Evolutionary conservation across 1,284 basidiomycete genomes (phyloP).

Genomic region (Apiotrichum sp.): DNA sequence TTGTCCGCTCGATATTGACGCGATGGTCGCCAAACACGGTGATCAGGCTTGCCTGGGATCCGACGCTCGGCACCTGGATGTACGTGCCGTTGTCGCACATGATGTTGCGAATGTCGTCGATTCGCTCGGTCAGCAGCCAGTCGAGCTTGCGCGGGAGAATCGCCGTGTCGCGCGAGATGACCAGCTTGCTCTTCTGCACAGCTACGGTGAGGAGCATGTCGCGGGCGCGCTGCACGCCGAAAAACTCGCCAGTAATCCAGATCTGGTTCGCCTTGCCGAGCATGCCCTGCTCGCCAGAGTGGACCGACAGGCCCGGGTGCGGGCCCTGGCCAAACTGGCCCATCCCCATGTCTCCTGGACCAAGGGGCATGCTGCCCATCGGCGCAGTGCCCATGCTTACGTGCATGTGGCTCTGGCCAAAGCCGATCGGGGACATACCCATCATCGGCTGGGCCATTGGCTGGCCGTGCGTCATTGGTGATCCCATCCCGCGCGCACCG

Average conservation of each 20-base stretch:
- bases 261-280: slow-evolving; percentile 59
- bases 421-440: slow-evolving; percentile 20
- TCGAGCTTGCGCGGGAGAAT: slow-evolving; percentile 94
- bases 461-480: slow-evolving; percentile 22
- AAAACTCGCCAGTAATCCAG: slow-evolving; percentile 97
- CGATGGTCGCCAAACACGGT: slow-evolving; percentile 91
- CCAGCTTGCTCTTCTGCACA: slow-evolving; percentile 80
- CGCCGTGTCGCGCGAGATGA: slow-evolving; percentile 87
- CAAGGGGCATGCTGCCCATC: slow-evolving; percentile 25
- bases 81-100: slow-evolving; percentile 97
- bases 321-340: slow-evolving; percentile 31
- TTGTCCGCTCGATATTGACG: slow-evolving; percentile 91
- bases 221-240: slow-evolving; percentile 86
- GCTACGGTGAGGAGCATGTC: slow-evolving; percentile 92
- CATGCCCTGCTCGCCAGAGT: slow-evolving; percentile 51
- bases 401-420: slow-evolving; percentile 34
- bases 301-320: slow-evolving; percentile 37
- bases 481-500: slow-evolving; percentile 18
- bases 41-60: slow-evolving; percentile 69
- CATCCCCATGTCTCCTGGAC: slow-evolving; percentile 25
- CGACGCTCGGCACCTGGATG: slow-evolving; percentile 82
- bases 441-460: slow-evolving; percentile 18
- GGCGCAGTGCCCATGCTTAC: slow-evolving; percentile 34
- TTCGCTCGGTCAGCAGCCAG: slow-evolving; percentile 91
- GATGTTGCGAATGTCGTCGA: slow-evolving; percentile 81